Evolutionary conservation across 495 filamentous ascomycete species (phyloP).

Genomic region (Trypethelium eluteriae): DNA sequence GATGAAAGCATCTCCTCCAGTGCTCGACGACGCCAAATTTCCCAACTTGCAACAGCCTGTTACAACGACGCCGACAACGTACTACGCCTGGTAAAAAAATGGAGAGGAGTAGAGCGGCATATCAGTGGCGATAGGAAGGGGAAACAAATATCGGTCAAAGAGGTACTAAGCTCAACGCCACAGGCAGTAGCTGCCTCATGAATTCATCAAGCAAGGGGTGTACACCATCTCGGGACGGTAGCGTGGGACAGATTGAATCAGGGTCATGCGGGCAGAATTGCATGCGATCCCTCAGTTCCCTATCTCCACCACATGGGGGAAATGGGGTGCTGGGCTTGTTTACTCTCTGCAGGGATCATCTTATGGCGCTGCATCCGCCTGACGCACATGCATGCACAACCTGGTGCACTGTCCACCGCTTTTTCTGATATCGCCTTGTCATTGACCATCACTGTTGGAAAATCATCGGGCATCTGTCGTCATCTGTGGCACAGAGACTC

Average conservation of each 20-base stretch:
- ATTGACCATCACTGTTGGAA: neutral
- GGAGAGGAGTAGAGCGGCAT: neutral
- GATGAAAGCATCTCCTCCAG: conserved; percentile 28
- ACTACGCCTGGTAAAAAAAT: neutral
- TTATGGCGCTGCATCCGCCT: neutral
- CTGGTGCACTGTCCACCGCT: conserved; percentile 7
- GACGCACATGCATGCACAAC: neutral
- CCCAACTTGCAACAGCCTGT: neutral
- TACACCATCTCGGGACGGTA: neutral
- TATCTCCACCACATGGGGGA: neutral
- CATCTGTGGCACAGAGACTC: neutral
- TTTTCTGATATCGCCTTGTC: neutral
- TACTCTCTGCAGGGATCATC: conserved; percentile 8
- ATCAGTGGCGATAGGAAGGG: neutral
- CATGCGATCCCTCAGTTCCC: conserved; percentile 5
- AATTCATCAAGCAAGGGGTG: neutral
- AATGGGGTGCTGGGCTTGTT: neutral
- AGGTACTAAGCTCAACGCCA: neutral
- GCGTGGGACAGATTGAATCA: neutral
- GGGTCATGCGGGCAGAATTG: conserved; percentile 10
- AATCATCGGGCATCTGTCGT: no score
- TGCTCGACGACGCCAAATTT: neutral
- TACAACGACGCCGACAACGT: neutral
- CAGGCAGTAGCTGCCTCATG: neutral
- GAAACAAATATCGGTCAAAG: neutral